These are phyloP conservation scores for Cordyceps militaris DNA, from an alignment of 2,329 filamentous ascomycete genomes.

Conservation along the genomic window DNA sequence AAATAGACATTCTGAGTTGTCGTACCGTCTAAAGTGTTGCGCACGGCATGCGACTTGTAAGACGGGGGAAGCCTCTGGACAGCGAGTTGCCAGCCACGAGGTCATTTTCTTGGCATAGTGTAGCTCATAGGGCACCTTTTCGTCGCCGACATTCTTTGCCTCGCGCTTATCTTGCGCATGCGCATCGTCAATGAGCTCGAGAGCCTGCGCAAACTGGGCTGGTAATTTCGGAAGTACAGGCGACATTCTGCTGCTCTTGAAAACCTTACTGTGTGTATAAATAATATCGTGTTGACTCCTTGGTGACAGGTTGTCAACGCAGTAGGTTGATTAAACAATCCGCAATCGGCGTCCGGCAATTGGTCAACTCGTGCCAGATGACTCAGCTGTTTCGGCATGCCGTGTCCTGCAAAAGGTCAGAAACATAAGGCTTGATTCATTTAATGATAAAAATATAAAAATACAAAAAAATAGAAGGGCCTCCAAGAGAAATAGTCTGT, in stretches of 20 bases:
- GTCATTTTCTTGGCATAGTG: conserved; percentile 79
- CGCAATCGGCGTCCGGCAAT: not conserved
- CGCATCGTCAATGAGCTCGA: conserved; percentile 65
- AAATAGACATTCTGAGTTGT: not conserved
- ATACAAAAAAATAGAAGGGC: not conserved
- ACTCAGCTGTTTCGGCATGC: not conserved
- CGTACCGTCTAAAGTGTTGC: conserved; percentile 68
- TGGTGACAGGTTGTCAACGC: not conserved
- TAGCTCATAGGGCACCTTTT: conserved; percentile 63
- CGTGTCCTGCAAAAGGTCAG: not conserved
- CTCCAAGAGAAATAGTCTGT: too few relatives aligned
- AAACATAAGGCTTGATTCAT: not conserved
- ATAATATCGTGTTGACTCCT: not conserved
- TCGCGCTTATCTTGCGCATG: conserved; percentile 27
- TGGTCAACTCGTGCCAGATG: not conserved
- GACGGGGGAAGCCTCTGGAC: conserved; percentile 55
- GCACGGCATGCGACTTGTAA: conserved; percentile 73
- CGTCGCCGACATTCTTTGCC: conserved; percentile 30
- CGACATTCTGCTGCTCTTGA: not conserved
- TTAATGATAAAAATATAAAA: not conserved
- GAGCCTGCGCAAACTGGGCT: conserved; percentile 41
- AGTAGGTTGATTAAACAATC: not conserved
- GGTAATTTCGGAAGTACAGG: conserved; percentile 26
- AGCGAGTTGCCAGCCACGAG: conserved; percentile 56
- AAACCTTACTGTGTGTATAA: not conserved